Evolutionary conservation across 2,329 filamentous ascomycete species (phyloP).

Genomic region (Ophiostoma novo-ulmi): DNA sequence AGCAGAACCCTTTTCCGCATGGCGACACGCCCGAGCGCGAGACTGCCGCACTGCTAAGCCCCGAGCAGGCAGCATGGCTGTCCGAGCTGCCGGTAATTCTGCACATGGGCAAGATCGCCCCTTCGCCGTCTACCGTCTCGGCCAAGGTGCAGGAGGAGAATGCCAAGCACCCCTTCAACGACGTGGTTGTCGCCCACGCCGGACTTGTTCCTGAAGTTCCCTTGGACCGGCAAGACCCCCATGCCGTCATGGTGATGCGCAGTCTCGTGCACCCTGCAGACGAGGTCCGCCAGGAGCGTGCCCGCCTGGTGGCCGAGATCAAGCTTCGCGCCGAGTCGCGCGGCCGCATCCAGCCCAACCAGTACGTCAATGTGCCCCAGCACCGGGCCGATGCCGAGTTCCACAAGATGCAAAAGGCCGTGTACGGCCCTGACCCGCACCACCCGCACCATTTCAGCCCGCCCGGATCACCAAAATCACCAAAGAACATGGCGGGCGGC

Average conservation of each 20-base stretch:
- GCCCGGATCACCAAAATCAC: not conserved
- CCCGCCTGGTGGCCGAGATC: conserved; percentile 37
- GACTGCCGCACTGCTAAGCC: conserved; percentile 48
- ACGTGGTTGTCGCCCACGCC: conserved; percentile 74
- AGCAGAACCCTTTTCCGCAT: conserved; percentile 31
- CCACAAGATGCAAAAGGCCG: conserved; percentile 21
- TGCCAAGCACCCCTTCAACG: conserved; percentile 32
- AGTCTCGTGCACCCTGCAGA: conserved; percentile 60
- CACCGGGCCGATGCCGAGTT: conserved; percentile 28
- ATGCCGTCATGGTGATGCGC: conserved; percentile 88
- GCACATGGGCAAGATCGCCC: conserved; percentile 55
- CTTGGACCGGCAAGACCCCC: conserved; percentile 67
- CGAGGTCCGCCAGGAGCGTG: conserved; percentile 41
- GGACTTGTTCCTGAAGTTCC: conserved; percentile 73
- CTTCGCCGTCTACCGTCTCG: conserved; percentile 37
- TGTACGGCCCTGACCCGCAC: conserved; percentile 23
- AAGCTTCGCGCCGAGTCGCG: conserved; percentile 29
- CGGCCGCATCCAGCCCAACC: conserved; percentile 23
- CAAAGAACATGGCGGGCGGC: conserved; percentile 14
- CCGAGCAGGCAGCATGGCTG: conserved; percentile 64
- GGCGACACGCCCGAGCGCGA: conserved; percentile 36
- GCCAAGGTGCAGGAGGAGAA: not conserved
- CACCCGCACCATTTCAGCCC: conserved; percentile 23
- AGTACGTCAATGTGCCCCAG: conserved; percentile 24
- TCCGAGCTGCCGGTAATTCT: conserved; percentile 71